Conservation (phyloP, 2,329 filamentous ascomycete species). For the Diplodia mutila region DNA sequence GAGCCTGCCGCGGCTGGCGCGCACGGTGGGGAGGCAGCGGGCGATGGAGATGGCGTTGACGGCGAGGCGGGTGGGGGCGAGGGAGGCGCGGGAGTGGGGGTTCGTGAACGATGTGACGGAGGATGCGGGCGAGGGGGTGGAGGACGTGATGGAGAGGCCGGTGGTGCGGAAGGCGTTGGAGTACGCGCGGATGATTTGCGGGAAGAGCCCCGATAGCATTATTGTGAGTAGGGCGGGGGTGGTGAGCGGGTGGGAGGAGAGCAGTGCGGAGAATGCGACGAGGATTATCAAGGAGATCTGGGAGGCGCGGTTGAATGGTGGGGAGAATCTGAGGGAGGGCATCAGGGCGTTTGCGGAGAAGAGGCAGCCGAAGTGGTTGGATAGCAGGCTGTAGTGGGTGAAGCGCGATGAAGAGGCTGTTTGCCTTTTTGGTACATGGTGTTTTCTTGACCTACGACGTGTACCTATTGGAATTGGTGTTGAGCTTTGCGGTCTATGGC, state of each 20-base stretch:
- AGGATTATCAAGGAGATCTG: background rate
- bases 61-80: slow-evolving; percentile 30
- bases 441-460: background rate
- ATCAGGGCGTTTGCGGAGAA: slow-evolving; percentile 20
- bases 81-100: slow-evolving; percentile 32
- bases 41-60: slow-evolving; percentile 36
- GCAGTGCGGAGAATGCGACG: slow-evolving; percentile 41
- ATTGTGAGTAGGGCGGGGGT: slow-evolving; percentile 43
- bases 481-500: background rate
- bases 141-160: background rate
- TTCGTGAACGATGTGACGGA: slow-evolving; percentile 34
- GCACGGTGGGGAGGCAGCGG: slow-evolving; percentile 35
- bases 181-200: slow-evolving; percentile 41
- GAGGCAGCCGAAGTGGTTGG: slow-evolving; percentile 1
- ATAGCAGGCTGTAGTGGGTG: background rate
- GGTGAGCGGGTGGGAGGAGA: slow-evolving; percentile 40
- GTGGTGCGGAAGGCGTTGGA: slow-evolving; percentile 43
- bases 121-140: slow-evolving; percentile 9
- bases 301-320: background rate
- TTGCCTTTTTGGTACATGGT: background rate
- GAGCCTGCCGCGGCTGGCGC: slow-evolving; percentile 32
- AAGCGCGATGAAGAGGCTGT: background rate
- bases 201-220: slow-evolving; percentile 43
- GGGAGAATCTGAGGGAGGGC: slow-evolving; percentile 11
- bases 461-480: background rate